Percentiles rank a stretch among this genome's conserved stretches.
These are phyloP conservation scores for Penicillium odoratum DNA, from an alignment of 495 filamentous ascomycete genomes.

Conservation along the genomic window DNA sequence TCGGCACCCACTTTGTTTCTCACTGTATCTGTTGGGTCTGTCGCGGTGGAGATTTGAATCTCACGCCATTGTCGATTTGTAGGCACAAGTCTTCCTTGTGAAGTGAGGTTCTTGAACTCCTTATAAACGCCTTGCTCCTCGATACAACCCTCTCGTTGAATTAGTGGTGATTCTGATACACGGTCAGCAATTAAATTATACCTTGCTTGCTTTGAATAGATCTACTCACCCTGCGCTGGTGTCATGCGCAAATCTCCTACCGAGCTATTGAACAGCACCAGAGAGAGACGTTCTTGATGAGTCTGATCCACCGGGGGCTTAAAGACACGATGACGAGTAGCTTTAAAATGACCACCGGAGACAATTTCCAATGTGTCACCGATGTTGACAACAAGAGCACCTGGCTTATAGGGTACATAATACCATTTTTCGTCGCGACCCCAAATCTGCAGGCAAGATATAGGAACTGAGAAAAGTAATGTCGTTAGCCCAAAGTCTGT, in stretches of 20 bases:
- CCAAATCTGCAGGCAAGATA: conserved; percentile 46
- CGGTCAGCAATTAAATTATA: background rate
- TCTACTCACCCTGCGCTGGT: conserved; percentile 27
- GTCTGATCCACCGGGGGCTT: conserved; percentile 44
- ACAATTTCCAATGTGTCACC: conserved; percentile 49
- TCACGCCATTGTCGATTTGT: conserved; percentile 43
- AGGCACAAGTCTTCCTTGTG: conserved; percentile 35
- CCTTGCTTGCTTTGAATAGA: background rate
- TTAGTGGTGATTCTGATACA: conserved; percentile 34
- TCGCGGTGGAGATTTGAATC: conserved; percentile 40
- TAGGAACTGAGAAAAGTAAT: conserved; percentile 45
- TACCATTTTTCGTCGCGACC: conserved; percentile 42
- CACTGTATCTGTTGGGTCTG: conserved; percentile 40
- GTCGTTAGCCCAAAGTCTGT: conserved; percentile 46
- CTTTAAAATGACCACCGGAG: conserved; percentile 50
- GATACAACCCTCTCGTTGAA: conserved; percentile 40
- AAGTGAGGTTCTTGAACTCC: conserved; percentile 37
- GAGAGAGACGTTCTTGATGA: conserved; percentile 38
- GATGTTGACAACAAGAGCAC: conserved; percentile 47
- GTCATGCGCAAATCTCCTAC: conserved; percentile 38
- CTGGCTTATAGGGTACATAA: conserved; percentile 45
- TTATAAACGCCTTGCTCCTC: conserved; percentile 44
- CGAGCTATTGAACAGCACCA: conserved; percentile 47
- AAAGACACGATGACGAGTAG: conserved; percentile 45
- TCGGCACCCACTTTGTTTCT: conserved; percentile 37